These are phyloP conservation scores for Diospyros kaki DNA, from an alignment of 148 eudicot genomes.

Conservation along the genomic window DNA sequence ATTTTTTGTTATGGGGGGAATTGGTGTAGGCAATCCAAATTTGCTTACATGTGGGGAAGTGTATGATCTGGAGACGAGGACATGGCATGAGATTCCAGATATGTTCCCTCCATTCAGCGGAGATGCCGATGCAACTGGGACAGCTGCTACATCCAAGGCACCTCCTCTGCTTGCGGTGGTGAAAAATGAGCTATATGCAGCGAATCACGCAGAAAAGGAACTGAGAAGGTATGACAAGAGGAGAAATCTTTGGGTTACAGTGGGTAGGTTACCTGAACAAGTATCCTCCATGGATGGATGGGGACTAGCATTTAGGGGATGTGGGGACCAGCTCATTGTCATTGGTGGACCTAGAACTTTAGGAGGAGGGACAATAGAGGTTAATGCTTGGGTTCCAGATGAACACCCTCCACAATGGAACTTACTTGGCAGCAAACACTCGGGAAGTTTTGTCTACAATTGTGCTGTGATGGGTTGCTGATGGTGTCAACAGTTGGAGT, in stretches of 20 bases:
- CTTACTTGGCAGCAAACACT: conserved; percentile 26
- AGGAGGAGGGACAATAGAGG: conserved; percentile 29
- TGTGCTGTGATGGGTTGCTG: conserved; percentile 49
- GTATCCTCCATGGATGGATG: conserved; percentile 40
- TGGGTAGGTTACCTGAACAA: conserved; percentile 30
- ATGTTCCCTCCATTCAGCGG: conserved; percentile 28
- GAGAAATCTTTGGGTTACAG: conserved; percentile 22
- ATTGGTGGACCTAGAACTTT: conserved; percentile 37
- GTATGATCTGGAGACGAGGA: conserved; percentile 23
- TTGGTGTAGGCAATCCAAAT: conserved; percentile 16
- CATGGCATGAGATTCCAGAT: conserved; percentile 29
- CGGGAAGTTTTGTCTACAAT: conserved; percentile 36
- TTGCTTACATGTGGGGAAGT: conserved; percentile 33
- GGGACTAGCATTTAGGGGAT: conserved; percentile 42
- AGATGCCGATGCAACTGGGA: conserved; percentile 13
- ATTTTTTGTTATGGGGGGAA: conserved; percentile 36
- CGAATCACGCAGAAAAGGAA: conserved; percentile 28
- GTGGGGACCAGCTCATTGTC: conserved; percentile 35
- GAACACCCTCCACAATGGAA: conserved; percentile 33
- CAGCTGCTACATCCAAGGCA: conserved; percentile 26
- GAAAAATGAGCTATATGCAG: conserved; percentile 35
- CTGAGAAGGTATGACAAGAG: conserved; percentile 30
- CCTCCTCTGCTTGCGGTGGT: conserved; percentile 39
- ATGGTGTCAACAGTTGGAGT: conserved; percentile 9
- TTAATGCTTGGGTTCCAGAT: conserved; percentile 36